phyloP scores from a whole-genome alignment of 495 filamentous ascomycete species.

The Paragyromitra xinjiangensis region DNA sequence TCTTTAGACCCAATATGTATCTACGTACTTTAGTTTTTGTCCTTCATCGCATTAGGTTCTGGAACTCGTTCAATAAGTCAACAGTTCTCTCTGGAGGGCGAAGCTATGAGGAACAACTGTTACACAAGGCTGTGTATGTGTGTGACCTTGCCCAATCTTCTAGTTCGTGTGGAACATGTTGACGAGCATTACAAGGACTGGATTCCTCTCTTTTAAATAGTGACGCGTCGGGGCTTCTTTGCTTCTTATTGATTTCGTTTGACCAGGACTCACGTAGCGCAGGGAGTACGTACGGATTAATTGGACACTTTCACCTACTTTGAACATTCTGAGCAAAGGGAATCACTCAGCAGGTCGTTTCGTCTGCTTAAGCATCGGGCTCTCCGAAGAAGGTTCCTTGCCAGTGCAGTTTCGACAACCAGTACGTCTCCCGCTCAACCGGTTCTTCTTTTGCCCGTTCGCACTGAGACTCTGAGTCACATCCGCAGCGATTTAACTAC shows the following conservation, averaged over 20 bases:
- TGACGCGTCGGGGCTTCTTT: slow-evolving; percentile 46
- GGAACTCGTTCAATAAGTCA: slow-evolving; percentile 32
- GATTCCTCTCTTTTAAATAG: slow-evolving; percentile 34
- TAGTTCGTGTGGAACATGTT: slow-evolving; percentile 51
- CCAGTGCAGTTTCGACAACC: slow-evolving; percentile 38
- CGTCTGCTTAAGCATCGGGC: slow-evolving; percentile 40
- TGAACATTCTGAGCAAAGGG: slow-evolving; percentile 35
- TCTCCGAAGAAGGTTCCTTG: slow-evolving; percentile 43
- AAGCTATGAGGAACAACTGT: slow-evolving; percentile 38
- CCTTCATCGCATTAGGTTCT: slow-evolving; percentile 19
- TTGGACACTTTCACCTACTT: slow-evolving; percentile 49
- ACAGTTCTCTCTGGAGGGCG: slow-evolving; percentile 41
- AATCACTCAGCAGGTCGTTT: slow-evolving; percentile 32
- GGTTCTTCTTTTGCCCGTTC: slow-evolving; percentile 50
- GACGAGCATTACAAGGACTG: slow-evolving; percentile 44
- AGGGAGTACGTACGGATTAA: slow-evolving; percentile 32
- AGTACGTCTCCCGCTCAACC: slow-evolving; percentile 46
- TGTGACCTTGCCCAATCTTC: slow-evolving; percentile 46
- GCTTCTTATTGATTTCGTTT: slow-evolving; percentile 40
- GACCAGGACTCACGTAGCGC: slow-evolving; percentile 44
- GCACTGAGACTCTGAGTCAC: slow-evolving; percentile 52
- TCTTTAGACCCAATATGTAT: slow-evolving; percentile 36
- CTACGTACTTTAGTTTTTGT: slow-evolving; percentile 46
- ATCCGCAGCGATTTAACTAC: slow-evolving; percentile 46
- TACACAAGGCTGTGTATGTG: slow-evolving; percentile 54